Evolutionary conservation across 345 rosid genomes (phyloP).

Genomic region (Pugionium dolabratum): DNA sequence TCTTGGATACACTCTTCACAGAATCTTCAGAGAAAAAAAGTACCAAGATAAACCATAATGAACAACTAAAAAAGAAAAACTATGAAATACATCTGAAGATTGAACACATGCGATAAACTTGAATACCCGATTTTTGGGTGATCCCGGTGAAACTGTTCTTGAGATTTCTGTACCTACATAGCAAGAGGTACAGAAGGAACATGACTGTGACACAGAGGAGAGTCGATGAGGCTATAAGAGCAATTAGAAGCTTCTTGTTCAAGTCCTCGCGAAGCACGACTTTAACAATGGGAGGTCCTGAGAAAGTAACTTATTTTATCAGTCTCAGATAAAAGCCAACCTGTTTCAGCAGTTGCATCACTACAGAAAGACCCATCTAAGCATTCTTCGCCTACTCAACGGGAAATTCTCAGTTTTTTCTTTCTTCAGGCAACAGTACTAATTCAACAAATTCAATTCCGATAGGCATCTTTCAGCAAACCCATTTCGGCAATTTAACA

Average conservation of each 20-base stretch:
- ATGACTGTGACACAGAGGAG: constrained; percentile 61
- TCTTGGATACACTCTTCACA: constrained; percentile 47
- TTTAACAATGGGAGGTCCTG: constrained; percentile 63
- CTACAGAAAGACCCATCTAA: too few species aligned
- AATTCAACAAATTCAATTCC: constrained; percentile 25
- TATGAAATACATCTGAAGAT: too few species aligned
- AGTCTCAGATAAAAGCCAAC: too few species aligned
- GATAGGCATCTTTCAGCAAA: not conserved
- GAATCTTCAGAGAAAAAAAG: constrained; percentile 47
- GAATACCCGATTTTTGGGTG: constrained; percentile 53
- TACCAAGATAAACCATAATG: not conserved
- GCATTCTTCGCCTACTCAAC: not conserved
- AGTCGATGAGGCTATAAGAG: constrained; percentile 70
- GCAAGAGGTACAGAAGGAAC: constrained; percentile 60
- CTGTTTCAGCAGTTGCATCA: too few species aligned
- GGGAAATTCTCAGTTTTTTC: too few species aligned
- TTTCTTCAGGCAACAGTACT: not conserved
- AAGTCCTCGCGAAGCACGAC: constrained; percentile 71
- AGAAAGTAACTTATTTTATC: not conserved
- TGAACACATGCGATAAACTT: not conserved
- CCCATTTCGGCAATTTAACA: not conserved
- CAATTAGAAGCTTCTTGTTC: constrained; percentile 74
- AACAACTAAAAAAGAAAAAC: not conserved
- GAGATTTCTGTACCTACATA: constrained; percentile 53
- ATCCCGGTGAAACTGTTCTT: constrained; percentile 48